Evolutionary conservation across 345 rosid species (phyloP).

Genomic region (Hibiscus trionum): DNA sequence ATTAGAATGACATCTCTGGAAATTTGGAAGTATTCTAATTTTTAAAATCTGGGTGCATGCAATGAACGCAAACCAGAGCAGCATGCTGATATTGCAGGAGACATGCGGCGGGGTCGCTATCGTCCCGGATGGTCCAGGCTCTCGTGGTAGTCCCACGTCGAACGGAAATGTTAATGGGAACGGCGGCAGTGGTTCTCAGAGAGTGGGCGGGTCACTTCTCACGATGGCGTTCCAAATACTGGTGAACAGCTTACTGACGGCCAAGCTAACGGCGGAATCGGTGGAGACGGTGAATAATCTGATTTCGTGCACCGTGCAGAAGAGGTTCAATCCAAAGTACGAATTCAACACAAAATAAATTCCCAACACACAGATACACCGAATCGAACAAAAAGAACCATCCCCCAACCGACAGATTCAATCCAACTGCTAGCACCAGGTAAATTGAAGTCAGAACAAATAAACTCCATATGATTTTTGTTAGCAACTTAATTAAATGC

Average conservation of each 20-base stretch:
- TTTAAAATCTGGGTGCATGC: slow-evolving; percentile 38
- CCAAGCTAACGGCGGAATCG: slow-evolving; percentile 91
- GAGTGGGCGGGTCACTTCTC: slow-evolving; percentile 79
- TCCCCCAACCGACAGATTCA: too few relatives aligned
- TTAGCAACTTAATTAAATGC: too few relatives aligned
- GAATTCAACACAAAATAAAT: too few relatives aligned
- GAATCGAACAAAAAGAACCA: too few relatives aligned
- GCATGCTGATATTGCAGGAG: slow-evolving; percentile 94
- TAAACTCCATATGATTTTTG: too few relatives aligned
- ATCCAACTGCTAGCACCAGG: too few relatives aligned
- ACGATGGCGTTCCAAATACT: slow-evolving; percentile 96
- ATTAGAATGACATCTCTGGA: not conserved
- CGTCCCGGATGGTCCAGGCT: slow-evolving; percentile 54
- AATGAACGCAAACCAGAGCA: slow-evolving; percentile 81
- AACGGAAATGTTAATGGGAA: slow-evolving; percentile 22
- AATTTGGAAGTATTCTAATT: slow-evolving; percentile 1
- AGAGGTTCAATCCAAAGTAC: slow-evolving; percentile 20
- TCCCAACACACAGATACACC: too few relatives aligned
- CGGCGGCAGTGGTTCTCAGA: slow-evolving; percentile 12
- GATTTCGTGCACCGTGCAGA: slow-evolving; percentile 85
- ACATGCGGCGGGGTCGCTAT: slow-evolving; percentile 88
- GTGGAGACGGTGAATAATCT: slow-evolving; percentile 93
- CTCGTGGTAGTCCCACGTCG: slow-evolving; percentile 18
- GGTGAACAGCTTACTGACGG: slow-evolving; percentile 93
- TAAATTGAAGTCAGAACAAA: too few relatives aligned